Conservation (phyloP, 1,284 basidiomycete genomes). For the Microbotryum intermedium region DNA sequence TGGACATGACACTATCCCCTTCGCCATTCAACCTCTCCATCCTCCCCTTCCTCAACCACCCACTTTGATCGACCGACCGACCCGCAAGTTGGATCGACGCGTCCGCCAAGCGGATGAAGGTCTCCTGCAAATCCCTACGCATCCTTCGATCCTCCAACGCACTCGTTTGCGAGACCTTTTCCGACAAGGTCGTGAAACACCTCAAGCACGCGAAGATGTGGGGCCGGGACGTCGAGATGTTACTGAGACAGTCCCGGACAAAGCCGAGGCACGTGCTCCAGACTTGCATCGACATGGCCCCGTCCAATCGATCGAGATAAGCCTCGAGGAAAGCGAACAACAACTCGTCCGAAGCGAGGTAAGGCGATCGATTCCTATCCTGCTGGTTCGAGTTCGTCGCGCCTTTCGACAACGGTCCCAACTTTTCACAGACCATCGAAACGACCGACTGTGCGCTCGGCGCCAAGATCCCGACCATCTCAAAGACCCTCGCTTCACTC, state of each 20-base stretch:
- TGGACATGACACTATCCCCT: constrained; percentile 13
- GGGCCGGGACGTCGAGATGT: constrained; percentile 54
- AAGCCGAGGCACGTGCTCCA: constrained; percentile 71
- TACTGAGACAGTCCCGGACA: constrained; percentile 64
- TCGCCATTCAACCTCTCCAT: constrained; percentile 46
- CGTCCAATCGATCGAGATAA: constrained; percentile 76
- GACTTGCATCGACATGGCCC: constrained; percentile 80
- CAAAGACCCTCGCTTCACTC: constrained; percentile 50
- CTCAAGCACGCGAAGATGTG: constrained; percentile 66
- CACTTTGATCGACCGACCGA: constrained; percentile 62
- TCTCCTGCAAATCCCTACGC: constrained; percentile 85
- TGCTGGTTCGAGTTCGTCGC: constrained; percentile 25
- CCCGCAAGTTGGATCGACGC: constrained; percentile 64
- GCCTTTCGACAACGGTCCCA: constrained; percentile 6
- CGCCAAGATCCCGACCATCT: constrained; percentile 72
- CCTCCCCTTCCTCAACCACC: constrained; percentile 63
- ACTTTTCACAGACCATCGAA: constrained; percentile 73
- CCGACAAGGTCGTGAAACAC: constrained; percentile 66
- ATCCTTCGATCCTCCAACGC: constrained; percentile 81
- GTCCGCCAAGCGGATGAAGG: constrained; percentile 76
- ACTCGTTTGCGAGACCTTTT: constrained; percentile 77
- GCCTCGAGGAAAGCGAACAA: constrained; percentile 79
- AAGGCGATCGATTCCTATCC: constrained; percentile 15
- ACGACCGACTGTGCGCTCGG: constrained; percentile 81
- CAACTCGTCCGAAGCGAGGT: constrained; percentile 1